Conservation (phyloP, 192 early-diverging fungal genomes). For the Gamsiella multidivaricata region DNA sequence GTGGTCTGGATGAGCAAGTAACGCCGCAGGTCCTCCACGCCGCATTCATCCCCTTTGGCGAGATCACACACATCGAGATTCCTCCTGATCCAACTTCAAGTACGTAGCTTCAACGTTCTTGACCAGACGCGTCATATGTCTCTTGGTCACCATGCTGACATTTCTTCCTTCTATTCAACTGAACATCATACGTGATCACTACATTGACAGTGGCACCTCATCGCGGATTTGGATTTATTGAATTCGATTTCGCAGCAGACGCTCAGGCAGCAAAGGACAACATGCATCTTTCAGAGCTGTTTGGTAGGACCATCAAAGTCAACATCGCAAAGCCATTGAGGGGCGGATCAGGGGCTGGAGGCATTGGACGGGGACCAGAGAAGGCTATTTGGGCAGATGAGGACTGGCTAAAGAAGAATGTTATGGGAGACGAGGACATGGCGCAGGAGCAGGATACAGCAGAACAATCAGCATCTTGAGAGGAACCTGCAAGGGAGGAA, state of each 20-base stretch:
- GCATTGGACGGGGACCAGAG: slow-evolving; percentile 44
- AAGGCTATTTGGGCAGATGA: slow-evolving; percentile 54
- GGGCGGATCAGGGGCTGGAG: slow-evolving; percentile 56
- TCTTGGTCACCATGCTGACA: background rate
- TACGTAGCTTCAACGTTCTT: slow-evolving; percentile 55
- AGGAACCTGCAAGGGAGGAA: background rate
- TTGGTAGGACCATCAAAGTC: slow-evolving; percentile 90
- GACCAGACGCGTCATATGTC: background rate
- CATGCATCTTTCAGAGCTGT: slow-evolving; percentile 91
- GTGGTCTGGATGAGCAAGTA: slow-evolving; percentile 86
- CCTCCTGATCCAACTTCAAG: slow-evolving; percentile 84
- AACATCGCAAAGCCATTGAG: slow-evolving; percentile 79
- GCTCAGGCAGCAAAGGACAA: slow-evolving; percentile 92
- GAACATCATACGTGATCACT: no score
- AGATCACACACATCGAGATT: slow-evolving; percentile 88
- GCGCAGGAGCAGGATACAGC: background rate
- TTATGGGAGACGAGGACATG: slow-evolving; percentile 22
- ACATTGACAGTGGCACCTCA: slow-evolving; percentile 68
- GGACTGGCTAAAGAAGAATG: slow-evolving; percentile 50
- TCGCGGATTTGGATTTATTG: slow-evolving; percentile 96
- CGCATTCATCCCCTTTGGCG: slow-evolving; percentile 97
- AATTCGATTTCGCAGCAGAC: slow-evolving; percentile 89
- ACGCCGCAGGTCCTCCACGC: slow-evolving; percentile 82
- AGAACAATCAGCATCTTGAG: slow-evolving; percentile 1
- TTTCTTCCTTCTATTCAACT: background rate